Conservation (phyloP, 768 basidiomycete genomes). For the Russula earlei region DNA sequence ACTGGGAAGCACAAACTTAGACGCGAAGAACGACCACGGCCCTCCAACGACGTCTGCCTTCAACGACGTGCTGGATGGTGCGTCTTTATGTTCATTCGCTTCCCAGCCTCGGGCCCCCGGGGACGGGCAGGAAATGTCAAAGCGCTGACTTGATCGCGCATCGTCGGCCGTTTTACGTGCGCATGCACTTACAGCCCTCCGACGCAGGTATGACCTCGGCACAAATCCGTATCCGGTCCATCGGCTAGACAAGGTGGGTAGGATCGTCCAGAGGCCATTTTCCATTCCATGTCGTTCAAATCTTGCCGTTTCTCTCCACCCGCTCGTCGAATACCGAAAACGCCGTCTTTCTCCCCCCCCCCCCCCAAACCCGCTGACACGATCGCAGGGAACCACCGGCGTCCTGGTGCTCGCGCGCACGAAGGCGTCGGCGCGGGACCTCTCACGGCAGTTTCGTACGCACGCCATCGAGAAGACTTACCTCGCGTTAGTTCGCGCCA, state of each 20-base stretch:
- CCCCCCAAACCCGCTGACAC: too few species aligned
- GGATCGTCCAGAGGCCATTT: too few species aligned
- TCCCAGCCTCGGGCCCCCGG: too few species aligned
- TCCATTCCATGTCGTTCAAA: too few species aligned
- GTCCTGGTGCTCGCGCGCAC: constrained; percentile 17
- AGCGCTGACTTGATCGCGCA: too few species aligned
- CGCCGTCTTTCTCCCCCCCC: background rate
- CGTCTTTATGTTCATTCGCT: background rate
- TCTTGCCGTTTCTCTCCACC: too few species aligned
- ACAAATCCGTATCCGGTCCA: constrained; percentile 17
- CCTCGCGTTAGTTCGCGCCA: constrained; percentile 15
- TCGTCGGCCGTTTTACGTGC: background rate
- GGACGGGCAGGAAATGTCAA: background rate
- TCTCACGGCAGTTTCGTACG: constrained; percentile 16
- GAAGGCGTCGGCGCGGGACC: constrained; percentile 10
- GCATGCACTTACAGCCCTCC: background rate
- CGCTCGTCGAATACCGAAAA: too few species aligned
- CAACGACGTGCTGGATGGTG: constrained; percentile 1
- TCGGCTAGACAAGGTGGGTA: constrained; percentile 19
- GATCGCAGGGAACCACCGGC: constrained; percentile 16
- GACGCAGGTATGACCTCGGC: background rate
- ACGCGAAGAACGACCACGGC: background rate
- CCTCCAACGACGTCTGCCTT: background rate
- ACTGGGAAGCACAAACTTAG: background rate
- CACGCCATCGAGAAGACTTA: constrained; percentile 14